Base-by-base conservation (phyloP, 2,329 filamentous ascomycete species). In the Phialophora macrospora region DNA sequence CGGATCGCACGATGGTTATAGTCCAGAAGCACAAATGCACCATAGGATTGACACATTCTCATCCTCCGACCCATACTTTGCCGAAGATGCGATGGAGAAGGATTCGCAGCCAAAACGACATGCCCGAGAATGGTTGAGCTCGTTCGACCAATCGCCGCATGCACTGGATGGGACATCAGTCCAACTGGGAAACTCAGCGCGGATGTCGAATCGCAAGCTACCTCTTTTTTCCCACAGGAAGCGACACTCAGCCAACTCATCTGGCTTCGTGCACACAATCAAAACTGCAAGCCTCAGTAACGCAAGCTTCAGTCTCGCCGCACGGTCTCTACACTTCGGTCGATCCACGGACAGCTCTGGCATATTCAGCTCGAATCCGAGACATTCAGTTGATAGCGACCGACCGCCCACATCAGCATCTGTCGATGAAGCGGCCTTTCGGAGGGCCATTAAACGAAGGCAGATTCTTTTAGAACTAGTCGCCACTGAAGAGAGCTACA, bases 401-500 rank as follows among this genome's bases (percentile, higher is more conserved):
- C 77, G 77, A 46, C 76, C 79, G 24, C 73, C 76, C 1, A 75
- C 81, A 20, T 81, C 78, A 12, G 78, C 80, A 17, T 75, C 80
- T 12, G 75, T 88, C 11, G 92, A 97, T 70, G 85, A 89, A 64
- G 87, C 84, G 32, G 88, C 90, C n/a, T 85, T 85, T 49, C 85
- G 88, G 70, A 87, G 93, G 60, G 87, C 92, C 1, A 78, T 90
- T 22, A 90, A 93, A 73, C 87, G 95, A 67, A 87, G 92, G 14
- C 88, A 89, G 68, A 88, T 96, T 46, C 79, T 98, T 41, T 91
- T 95, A 74, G 95, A 98, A 78, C 81, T 98, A 58, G 87, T 97
- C 67, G 85, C 80, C 63, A 96, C 93, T 0, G 95, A 98, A 77
- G 90, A 95, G 75, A 87, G 89, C 73, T 98, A 98, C 75, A 88